Percentiles rank a stretch among this genome's conserved stretches.
These are phyloP conservation scores for Polyplosphaeria fusca DNA, from an alignment of 495 filamentous ascomycete genomes.

Conservation along the genomic window DNA sequence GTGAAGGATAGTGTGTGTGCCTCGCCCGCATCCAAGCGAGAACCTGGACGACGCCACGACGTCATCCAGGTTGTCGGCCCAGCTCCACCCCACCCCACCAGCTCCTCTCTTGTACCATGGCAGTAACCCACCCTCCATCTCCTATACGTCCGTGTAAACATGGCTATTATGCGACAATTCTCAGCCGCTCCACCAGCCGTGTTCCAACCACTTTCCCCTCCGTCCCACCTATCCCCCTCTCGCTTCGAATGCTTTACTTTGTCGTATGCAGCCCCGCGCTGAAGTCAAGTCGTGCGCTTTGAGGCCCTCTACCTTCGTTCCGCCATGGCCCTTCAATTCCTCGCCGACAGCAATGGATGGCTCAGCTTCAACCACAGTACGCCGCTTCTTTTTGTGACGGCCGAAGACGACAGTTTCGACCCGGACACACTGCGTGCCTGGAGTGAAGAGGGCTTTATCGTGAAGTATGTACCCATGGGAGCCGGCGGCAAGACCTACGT, in stretches of 20 bases:
- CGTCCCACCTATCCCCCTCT: neutral
- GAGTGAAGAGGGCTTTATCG: conserved; percentile 65
- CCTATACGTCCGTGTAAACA: neutral
- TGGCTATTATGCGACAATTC: neutral
- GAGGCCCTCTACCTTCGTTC: neutral
- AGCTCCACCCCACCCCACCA: neutral
- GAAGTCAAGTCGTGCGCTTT: neutral
- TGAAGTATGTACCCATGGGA: conserved; percentile 58
- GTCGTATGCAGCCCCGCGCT: neutral
- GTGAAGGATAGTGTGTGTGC: too few species aligned
- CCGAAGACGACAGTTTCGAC: conserved; percentile 63
- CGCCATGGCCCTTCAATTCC: conserved; percentile 33
- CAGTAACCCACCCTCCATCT: neutral
- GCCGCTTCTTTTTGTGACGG: conserved; percentile 61
- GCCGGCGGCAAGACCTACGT: conserved; percentile 54
- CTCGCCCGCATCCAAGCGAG: too few species aligned
- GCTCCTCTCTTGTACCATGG: neutral
- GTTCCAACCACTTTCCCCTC: neutral
- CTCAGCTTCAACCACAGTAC: conserved; percentile 37
- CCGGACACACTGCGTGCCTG: conserved; percentile 53
- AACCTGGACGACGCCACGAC: neutral
- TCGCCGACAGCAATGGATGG: conserved; percentile 32
- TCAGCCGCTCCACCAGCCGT: neutral
- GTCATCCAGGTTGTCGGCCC: neutral
- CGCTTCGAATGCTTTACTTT: too few species aligned